Percentiles rank a stretch among this genome's conserved stretches.
Conservation (phyloP, 2,329 filamentous ascomycete genomes). For the Monilinia vaccinii-corymbosi region DNA sequence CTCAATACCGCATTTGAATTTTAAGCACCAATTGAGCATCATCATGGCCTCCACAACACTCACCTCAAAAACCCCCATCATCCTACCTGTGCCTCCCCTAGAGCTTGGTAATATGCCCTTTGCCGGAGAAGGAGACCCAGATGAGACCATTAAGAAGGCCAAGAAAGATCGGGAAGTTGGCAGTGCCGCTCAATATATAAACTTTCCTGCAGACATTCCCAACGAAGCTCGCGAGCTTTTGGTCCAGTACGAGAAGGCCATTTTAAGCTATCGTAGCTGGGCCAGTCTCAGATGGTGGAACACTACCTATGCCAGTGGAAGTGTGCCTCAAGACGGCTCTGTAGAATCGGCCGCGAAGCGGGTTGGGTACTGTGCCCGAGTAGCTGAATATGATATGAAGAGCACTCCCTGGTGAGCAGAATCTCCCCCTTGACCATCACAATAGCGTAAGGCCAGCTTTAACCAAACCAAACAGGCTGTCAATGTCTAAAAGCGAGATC, state of each 20-base stretch:
- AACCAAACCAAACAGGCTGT: background rate
- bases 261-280: background rate
- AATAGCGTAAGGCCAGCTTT: background rate
- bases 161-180: background rate
- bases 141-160: background rate
- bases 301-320: background rate
- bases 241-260: background rate
- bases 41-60: background rate
- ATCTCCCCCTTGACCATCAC: background rate
- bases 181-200: background rate
- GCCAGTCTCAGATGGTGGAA: background rate
- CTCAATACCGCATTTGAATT: background rate
- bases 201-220: background rate
- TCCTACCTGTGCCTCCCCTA: background rate
- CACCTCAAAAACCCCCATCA: background rate
- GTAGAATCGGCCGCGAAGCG: background rate
- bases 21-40: background rate
- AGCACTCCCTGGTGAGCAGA: background rate
- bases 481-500: background rate
- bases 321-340: background rate
- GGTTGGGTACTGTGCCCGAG: background rate
- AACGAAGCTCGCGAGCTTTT: background rate
- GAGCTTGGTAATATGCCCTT: background rate
- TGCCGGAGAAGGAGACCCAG: background rate
- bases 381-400: background rate